These are phyloP conservation scores for Scleroderma bovista DNA, from an alignment of 768 basidiomycete genomes.

Conservation along the genomic window DNA sequence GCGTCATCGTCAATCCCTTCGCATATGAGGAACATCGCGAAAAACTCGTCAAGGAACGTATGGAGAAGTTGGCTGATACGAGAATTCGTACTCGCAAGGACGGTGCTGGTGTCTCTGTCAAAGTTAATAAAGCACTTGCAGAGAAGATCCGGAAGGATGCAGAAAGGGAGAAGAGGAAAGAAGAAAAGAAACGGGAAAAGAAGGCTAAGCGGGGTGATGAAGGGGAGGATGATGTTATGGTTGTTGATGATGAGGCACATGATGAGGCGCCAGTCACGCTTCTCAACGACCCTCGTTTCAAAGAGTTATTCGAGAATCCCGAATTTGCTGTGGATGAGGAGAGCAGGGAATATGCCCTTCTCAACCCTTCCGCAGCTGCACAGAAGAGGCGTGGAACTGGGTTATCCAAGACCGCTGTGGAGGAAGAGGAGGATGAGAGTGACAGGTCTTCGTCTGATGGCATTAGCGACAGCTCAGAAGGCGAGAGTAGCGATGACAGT, in stretches of 20 bases:
- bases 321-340: slow-evolving; percentile 89
- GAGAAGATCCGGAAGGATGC: slow-evolving; percentile 72
- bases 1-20: slow-evolving; percentile 93
- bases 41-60: slow-evolving; percentile 77
- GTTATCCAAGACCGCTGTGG: slow-evolving; percentile 67
- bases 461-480: slow-evolving; percentile 42
- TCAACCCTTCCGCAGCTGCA: slow-evolving; percentile 82
- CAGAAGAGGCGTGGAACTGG: slow-evolving; percentile 36
- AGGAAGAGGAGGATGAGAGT: slow-evolving; percentile 86
- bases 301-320: slow-evolving; percentile 84
- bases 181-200: slow-evolving; percentile 48
- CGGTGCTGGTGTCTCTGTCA: slow-evolving; percentile 20
- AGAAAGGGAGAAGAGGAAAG: slow-evolving; percentile 51
- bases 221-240: slow-evolving; percentile 29
- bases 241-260: slow-evolving; percentile 21
- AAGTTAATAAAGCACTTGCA: slow-evolving; percentile 75
- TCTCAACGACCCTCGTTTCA: slow-evolving; percentile 85
- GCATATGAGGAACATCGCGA: slow-evolving; percentile 94
- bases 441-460: slow-evolving; percentile 61
- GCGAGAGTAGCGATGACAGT: slow-evolving; percentile 41
- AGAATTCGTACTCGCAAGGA: slow-evolving; percentile 83
- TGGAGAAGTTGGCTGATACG: slow-evolving; percentile 91
- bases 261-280: slow-evolving; percentile 38
- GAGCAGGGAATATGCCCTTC: slow-evolving; percentile 82
- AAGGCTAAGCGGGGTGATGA: slow-evolving; percentile 35